Percentiles rank a stretch among this genome's conserved stretches.
These are phyloP conservation scores for Trichocladium antarcticum DNA, from an alignment of 495 filamentous ascomycete species.

Conservation along the genomic window DNA sequence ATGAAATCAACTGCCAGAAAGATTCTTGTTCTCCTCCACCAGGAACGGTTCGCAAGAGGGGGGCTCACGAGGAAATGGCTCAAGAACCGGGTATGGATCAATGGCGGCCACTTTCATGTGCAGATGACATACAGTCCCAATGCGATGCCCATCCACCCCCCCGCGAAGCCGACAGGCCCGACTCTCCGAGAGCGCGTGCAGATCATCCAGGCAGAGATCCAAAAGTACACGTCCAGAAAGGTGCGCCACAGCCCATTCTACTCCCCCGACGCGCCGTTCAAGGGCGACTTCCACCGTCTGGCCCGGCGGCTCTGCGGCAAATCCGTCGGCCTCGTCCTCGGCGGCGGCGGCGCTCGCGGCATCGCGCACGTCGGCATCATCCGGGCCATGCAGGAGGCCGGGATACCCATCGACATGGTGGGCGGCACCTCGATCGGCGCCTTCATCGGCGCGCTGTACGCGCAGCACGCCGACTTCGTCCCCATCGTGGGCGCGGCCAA, in stretches of 20 bases:
- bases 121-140: constrained; percentile 88
- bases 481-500: constrained; percentile 94
- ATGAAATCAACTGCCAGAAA: constrained; percentile 97
- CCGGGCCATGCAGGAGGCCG: constrained; percentile 87
- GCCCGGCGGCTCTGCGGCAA: constrained; percentile 86
- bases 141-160: constrained; percentile 64
- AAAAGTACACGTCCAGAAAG: constrained; percentile 86
- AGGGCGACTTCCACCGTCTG: constrained; percentile 90
- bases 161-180: constrained; percentile 66
- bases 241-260: constrained; percentile 81
- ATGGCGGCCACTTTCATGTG: constrained; percentile 95
- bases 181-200: constrained; percentile 88
- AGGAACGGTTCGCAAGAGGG: constrained; percentile 75
- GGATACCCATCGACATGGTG: constrained; percentile 91
- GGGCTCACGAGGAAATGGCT: constrained; percentile 84
- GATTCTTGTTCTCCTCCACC: constrained; percentile 84
- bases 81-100: constrained; percentile 91
- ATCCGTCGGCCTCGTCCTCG: constrained; percentile 86
- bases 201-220: constrained; percentile 89
- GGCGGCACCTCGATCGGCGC: constrained; percentile 97
- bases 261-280: constrained; percentile 81
- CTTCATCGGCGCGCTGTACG: constrained; percentile 92
- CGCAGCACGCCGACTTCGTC: constrained; percentile 90
- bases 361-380: constrained; percentile 90
- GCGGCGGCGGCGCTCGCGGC: constrained; percentile 84